Conservation (phyloP, 805 yeast species). For the Tetrapisispora nanseiensis region DNA sequence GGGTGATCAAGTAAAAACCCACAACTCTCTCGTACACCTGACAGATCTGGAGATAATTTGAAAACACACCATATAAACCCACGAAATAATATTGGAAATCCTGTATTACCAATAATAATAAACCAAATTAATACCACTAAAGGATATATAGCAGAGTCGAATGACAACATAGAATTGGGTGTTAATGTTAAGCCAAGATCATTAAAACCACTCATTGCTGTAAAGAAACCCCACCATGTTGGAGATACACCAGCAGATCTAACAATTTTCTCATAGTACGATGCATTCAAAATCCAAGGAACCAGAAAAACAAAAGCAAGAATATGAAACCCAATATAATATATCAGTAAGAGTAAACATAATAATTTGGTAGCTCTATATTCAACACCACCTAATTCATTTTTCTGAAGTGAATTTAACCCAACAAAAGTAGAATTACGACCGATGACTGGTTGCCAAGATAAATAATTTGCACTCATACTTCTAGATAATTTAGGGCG, state of each 20-base stretch:
- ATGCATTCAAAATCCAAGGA: constrained; percentile 47
- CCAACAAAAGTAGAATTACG: constrained; percentile 87
- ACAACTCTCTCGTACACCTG: constrained; percentile 60
- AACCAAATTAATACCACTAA: constrained; percentile 57
- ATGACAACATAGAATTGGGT: constrained; percentile 68
- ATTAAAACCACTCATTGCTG: constrained; percentile 68
- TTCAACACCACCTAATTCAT: constrained; percentile 95
- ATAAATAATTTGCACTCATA: constrained; percentile 58
- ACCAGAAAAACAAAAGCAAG: constrained; percentile 43
- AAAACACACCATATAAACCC: constrained; percentile 73
- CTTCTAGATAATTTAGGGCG: constrained; percentile 19
- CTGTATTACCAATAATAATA: constrained; percentile 88
- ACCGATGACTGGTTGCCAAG: constrained; percentile 88
- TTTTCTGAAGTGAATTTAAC: constrained; percentile 72
- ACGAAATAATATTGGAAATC: constrained; percentile 78
- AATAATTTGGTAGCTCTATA: constrained; percentile 79
- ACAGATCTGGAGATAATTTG: constrained; percentile 55
- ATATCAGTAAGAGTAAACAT: constrained; percentile 50
- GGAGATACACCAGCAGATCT: constrained; percentile 55
- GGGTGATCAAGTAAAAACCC: constrained; percentile 91
- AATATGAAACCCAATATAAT: constrained; percentile 70
- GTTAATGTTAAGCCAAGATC: constrained; percentile 80
- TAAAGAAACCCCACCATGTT: constrained; percentile 90
- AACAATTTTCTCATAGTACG: constrained; percentile 36
- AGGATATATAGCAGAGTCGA: constrained; percentile 53